Conservation (phyloP, 495 filamentous ascomycete genomes). For the Daldinia decipiens region DNA sequence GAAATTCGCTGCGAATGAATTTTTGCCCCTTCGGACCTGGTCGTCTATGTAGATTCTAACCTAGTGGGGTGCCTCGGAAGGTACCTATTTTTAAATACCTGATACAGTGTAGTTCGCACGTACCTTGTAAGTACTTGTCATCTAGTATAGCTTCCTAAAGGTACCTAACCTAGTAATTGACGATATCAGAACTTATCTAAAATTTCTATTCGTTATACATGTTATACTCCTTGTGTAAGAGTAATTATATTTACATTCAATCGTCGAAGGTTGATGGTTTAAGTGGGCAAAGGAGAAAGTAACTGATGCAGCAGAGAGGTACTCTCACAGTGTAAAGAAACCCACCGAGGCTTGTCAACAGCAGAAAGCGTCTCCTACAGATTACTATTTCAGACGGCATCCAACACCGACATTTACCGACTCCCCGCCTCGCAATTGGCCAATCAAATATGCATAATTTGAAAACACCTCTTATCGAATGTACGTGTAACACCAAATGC, state of each 20-base stretch:
- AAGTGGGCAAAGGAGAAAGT: too few relatives aligned
- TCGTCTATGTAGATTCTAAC: neutral
- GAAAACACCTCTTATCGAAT: conserved; percentile 36
- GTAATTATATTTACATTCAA: too few relatives aligned
- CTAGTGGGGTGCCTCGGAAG: conserved; percentile 5
- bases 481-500: conserved; percentile 23
- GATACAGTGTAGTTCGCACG: neutral
- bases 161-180: too few relatives aligned
- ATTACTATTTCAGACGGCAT: conserved; percentile 2
- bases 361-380: conserved; percentile 3
- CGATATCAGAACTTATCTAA: neutral
- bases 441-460: conserved; percentile 39
- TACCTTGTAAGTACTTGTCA: neutral
- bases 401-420: conserved; percentile 39
- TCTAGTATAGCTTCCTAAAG: neutral
- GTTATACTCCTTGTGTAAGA: neutral
- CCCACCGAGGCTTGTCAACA: neutral
- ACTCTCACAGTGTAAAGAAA: neutral
- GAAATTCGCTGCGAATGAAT: conserved; percentile 14
- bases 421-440: conserved; percentile 26
- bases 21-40: conserved; percentile 21
- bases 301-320: neutral
- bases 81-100: neutral
- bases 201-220: neutral
- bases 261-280: too few relatives aligned